Base-by-base conservation (phyloP, 257 asterid species). In the Datura wrightii region DNA sequence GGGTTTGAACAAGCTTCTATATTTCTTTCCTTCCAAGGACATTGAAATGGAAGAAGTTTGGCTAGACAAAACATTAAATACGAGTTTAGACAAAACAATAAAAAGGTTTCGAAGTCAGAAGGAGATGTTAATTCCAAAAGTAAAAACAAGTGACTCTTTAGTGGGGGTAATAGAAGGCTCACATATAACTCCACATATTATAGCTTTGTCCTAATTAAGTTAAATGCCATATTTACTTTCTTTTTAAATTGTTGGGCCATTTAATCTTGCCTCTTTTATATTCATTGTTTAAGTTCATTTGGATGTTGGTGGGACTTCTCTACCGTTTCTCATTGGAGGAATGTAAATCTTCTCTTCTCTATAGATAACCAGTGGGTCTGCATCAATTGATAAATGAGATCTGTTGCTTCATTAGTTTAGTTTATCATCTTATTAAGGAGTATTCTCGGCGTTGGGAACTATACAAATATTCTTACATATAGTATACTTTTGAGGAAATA, bases 371-470 rank as follows among this genome's bases (percentile, higher is more conserved):
- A 48, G 80, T 74, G 54, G 80, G 80, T 46, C 80, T 46, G 6
- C 39, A 6, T 72, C 80, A 34, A 11, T 74, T n/a, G 19, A 19
- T 46, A 74, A 46, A 74, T 48, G 56, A 71, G 39, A 71, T 71
- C 36, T 71, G 37, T 11, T 71, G 56, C 80, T 44, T 44, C 54
- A 71, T 71, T 71, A 71, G 56, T 71, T 72, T 72, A 72, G 81
- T 74, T 19, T 24, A 48, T 44, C 56, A 71, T 71, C 80, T 72
- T 44, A n/a, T 37, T 19, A 44, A 72, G 79, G 31, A 24, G 55
- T 71, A 42, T 44, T 71, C 79, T 44, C 55, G 3, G 16, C 44
- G 79, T 44, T 72, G 39, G 80, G 41, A 24, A 24, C 59, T 48
- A 74, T 60, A 74, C 81, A 19, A 19, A n/a, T 74, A 48, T 48